Conservation (phyloP, 306 rosid genomes). For the Cicer chorassanicum region DNA sequence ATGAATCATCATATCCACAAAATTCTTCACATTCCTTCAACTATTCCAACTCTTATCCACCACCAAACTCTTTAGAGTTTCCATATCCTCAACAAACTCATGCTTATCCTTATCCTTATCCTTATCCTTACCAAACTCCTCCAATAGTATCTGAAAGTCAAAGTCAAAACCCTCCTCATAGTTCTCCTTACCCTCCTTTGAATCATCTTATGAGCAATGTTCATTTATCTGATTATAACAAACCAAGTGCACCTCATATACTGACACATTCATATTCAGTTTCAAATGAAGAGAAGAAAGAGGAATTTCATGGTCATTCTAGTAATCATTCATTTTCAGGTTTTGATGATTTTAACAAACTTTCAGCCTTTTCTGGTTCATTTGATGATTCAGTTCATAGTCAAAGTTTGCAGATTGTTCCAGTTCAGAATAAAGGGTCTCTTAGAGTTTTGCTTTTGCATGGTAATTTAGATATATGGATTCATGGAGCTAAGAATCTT, state of each 20-base stretch:
- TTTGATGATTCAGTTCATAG: slow-evolving; percentile 59
- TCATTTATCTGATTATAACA: slow-evolving; percentile 57
- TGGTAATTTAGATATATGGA: slow-evolving; percentile 88
- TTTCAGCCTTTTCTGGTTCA: slow-evolving; percentile 53
- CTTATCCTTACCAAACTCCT: slow-evolving; percentile 46
- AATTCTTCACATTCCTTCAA: slow-evolving; percentile 37
- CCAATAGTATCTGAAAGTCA: slow-evolving; percentile 38
- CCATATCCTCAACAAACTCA: slow-evolving; percentile 31
- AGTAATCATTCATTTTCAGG: slow-evolving; percentile 58
- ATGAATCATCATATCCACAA: slow-evolving; percentile 33
- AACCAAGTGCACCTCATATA: slow-evolving; percentile 44
- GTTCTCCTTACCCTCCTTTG: slow-evolving; percentile 67
- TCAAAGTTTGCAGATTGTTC: slow-evolving; percentile 73
- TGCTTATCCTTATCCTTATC: slow-evolving; percentile 49
- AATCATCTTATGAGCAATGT: slow-evolving; percentile 60
- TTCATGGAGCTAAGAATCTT: slow-evolving; percentile 72
- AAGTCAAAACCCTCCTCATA: slow-evolving; percentile 41
- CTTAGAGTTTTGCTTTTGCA: slow-evolving; percentile 78
- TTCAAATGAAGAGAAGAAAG: slow-evolving; percentile 50
- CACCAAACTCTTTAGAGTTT: neutral
- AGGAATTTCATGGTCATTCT: slow-evolving; percentile 53
- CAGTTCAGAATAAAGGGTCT: slow-evolving; percentile 64
- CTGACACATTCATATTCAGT: slow-evolving; percentile 49
- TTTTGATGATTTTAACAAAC: slow-evolving; percentile 43
- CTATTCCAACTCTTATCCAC: slow-evolving; percentile 50